These are phyloP conservation scores for Paraglomus occultum DNA, from an alignment of 192 early-diverging fungal genomes.

Conservation along the genomic window DNA sequence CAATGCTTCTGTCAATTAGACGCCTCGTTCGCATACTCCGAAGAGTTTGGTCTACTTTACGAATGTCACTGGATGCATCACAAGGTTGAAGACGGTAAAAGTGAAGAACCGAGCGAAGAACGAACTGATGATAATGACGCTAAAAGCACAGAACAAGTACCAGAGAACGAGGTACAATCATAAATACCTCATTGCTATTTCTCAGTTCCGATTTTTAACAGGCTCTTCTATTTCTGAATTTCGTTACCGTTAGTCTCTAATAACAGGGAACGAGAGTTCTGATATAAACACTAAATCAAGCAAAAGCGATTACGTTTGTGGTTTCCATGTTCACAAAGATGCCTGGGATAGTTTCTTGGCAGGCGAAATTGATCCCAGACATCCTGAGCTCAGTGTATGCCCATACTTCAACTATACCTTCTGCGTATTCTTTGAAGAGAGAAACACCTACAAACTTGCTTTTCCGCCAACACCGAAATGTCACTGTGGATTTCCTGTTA, in stretches of 20 bases:
- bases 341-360: conserved; percentile 29
- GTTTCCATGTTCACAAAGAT: conserved; percentile 36
- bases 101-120: background rate
- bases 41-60: conserved; percentile 35
- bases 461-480: conserved; percentile 26
- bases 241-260: background rate
- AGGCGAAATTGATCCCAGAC: background rate
- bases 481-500: conserved; percentile 30
- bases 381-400: conserved; percentile 30
- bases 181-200: background rate
- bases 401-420: conserved; percentile 39
- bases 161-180: background rate
- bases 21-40: conserved; percentile 24
- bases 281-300: background rate
- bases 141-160: background rate
- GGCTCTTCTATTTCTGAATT: background rate
- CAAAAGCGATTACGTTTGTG: conserved; percentile 24
- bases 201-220: background rate
- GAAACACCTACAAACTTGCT: conserved; percentile 10
- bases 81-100: background rate
- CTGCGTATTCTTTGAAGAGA: conserved; percentile 27
- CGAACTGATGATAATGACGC: background rate
- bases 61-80: conserved; percentile 28
- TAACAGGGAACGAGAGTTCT: too few relatives aligned
- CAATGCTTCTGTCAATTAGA: conserved; percentile 29